Evolutionary conservation across 192 early-diverging fungal species (phyloP), one percentile per base, ranked within the genome.

Genomic region (Rhizophagus clarus): DNA sequence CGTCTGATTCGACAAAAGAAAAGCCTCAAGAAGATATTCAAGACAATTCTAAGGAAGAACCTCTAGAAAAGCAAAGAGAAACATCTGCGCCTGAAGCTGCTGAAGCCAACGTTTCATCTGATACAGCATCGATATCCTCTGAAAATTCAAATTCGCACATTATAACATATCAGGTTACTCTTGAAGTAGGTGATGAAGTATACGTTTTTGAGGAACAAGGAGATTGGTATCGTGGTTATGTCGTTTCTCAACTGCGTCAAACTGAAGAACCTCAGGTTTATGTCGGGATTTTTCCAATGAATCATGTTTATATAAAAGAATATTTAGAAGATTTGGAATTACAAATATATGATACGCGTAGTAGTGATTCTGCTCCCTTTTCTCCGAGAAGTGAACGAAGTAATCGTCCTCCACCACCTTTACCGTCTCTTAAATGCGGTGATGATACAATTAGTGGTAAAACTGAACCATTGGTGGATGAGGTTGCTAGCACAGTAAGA

Each of bases 141-240:
- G 32, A 37, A 60, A 69, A 78, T 67, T 66, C 24, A n/a, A 67
- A 32, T 51, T 69, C 62, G 17, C 42, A 40, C 2, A 26, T 63
- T 28, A 69, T 68, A 34, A 26, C 63, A 29, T 79, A 69, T 69
- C 77, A 79, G 69, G 72, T 81, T 26, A 45, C 83, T 24, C 61
- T 87, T 22, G 86, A 87, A 80, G 85, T 91, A 26, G 90, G 90
- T 24, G 90, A 91, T 73, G 84, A 88, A 67, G 79, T 91, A 8
- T 89, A 87, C 60, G 82, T 91, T 22, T 81, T 91, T 61, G 90
- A 91, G 69, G 82, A 88, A 62, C 85, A 88, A 71, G 84, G 82
- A 24, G 83, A 82, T n/a, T 91, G 90, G 90, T 86, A 86, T 70
- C 82, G 90, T 42, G 90, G 90, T n/a, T 91, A 91, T 76, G 90